phyloP scores from a whole-genome alignment of 2,329 filamentous ascomycete genomes.

The Trichophyton mentagrophytes region DNA sequence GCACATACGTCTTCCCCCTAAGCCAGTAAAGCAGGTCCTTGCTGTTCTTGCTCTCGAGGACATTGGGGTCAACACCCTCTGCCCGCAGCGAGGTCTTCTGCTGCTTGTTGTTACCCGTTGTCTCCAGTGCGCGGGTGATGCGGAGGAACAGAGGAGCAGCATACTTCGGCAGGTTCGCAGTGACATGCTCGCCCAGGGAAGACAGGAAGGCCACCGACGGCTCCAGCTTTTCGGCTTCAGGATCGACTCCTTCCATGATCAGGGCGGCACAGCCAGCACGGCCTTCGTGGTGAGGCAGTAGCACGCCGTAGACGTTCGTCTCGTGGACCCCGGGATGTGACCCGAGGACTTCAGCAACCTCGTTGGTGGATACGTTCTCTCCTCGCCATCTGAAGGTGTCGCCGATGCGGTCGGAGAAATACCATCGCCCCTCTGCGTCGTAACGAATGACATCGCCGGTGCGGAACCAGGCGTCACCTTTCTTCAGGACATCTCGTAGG shows the following conservation, averaged over 20 bases:
- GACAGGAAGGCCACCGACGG: conserved; percentile 36
- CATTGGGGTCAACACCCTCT: conserved; percentile 57
- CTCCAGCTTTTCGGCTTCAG: conserved; percentile 9
- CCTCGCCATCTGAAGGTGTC: conserved; percentile 51
- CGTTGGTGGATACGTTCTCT: conserved; percentile 69
- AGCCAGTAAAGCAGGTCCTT: conserved; percentile 54
- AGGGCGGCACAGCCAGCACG: conserved; percentile 70
- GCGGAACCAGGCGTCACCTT: conserved; percentile 71
- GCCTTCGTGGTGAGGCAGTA: conserved; percentile 68
- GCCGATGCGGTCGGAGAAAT: conserved; percentile 57
- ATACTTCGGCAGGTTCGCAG: conserved; percentile 52
- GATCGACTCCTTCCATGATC: conserved; percentile 33
- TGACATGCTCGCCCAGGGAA: conserved; percentile 50
- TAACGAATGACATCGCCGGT: conserved; percentile 69
- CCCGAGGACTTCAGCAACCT: conserved; percentile 66
- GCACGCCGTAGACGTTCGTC: conserved; percentile 76
- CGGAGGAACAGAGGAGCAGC: conserved; percentile 69
- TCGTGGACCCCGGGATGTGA: conserved; percentile 55
- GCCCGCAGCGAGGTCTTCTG: conserved; percentile 62
- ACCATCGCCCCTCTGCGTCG: conserved; percentile 58
- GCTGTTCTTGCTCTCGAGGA: conserved; percentile 31
- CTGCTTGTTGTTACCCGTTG: conserved; percentile 80
- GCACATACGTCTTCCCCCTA: conserved; percentile 51
- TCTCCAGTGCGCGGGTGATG: conserved; percentile 48
- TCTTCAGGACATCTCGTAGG: conserved; percentile 56